Evolutionary conservation across 176 grass and related monocot species (phyloP).

Genomic region (Musa troglodytarum): DNA sequence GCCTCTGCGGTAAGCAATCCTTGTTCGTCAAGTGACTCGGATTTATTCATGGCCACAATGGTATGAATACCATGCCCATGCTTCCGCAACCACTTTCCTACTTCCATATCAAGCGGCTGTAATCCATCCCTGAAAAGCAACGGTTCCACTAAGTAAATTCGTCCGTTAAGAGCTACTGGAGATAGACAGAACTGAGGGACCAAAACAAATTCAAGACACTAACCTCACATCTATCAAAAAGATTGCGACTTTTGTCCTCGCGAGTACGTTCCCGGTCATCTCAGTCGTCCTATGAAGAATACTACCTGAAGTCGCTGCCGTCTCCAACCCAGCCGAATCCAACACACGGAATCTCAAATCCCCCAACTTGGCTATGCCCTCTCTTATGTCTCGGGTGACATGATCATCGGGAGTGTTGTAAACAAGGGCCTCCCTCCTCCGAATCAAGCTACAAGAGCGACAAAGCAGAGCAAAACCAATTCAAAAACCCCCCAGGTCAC

Average conservation of each 20-base stretch:
- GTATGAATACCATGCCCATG: slow-evolving; percentile 66
- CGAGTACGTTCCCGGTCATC: slow-evolving; percentile 77
- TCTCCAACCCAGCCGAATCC: slow-evolving; percentile 92
- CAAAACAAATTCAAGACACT: slow-evolving; percentile 18
- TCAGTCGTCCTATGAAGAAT: slow-evolving; percentile 75
- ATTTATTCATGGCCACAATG: slow-evolving; percentile 87
- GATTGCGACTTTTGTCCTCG: slow-evolving; percentile 78
- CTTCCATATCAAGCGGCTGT: slow-evolving; percentile 77
- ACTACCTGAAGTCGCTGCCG: slow-evolving; percentile 70
- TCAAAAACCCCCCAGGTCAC: neutral
- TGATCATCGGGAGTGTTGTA: slow-evolving; percentile 96
- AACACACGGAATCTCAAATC: slow-evolving; percentile 83
- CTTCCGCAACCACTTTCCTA: slow-evolving; percentile 78
- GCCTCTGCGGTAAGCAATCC: slow-evolving; percentile 59
- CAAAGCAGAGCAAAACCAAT: neutral
- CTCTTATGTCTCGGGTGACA: slow-evolving; percentile 83
- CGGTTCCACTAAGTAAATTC: neutral
- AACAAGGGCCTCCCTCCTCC: slow-evolving; percentile 85
- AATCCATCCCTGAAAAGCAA: slow-evolving; percentile 69
- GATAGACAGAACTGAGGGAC: neutral
- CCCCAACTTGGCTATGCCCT: slow-evolving; percentile 90
- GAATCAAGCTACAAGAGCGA: slow-evolving; percentile 49
- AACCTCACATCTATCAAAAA: slow-evolving; percentile 98
- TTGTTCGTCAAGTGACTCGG: slow-evolving; percentile 78
- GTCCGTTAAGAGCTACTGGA: neutral